Percentiles rank a stretch among this genome's conserved stretches.
phyloP scores from a whole-genome alignment of 345 rosid genomes.

The Syzygium aqueum region DNA sequence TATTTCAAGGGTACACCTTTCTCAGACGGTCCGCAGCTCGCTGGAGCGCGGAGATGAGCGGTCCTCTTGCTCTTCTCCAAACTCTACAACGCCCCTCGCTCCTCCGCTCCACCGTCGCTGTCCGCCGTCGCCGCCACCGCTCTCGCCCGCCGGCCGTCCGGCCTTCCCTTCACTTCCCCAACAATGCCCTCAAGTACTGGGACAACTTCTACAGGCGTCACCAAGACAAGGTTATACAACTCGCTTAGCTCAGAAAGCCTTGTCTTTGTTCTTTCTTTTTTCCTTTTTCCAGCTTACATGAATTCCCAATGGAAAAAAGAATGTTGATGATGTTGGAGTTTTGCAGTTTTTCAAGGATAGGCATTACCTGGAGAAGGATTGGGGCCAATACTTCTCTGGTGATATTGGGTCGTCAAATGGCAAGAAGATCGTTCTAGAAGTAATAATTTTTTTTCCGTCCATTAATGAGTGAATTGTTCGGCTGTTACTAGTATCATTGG shows the following conservation, averaged over 20 bases:
- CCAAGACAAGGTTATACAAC: constrained; percentile 20
- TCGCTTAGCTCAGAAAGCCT: not conserved
- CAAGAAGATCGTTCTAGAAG: constrained; percentile 23
- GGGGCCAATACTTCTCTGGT: constrained; percentile 33
- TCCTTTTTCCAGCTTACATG: not conserved
- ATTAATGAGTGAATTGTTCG: not conserved
- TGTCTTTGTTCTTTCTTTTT: not conserved
- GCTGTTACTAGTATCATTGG: not conserved
- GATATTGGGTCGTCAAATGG: constrained; percentile 9
- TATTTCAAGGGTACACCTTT: fast-evolving
- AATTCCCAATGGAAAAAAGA: not conserved
- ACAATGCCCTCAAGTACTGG: constrained; percentile 41
- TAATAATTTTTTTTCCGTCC: not conserved
- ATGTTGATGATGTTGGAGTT: not conserved
- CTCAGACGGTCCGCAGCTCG: not conserved
- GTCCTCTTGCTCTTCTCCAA: not conserved
- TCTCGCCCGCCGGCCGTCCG: not conserved
- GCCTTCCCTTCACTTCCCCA: constrained; percentile 14
- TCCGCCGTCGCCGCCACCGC: not conserved
- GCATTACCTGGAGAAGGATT: constrained; percentile 61
- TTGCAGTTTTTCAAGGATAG: constrained; percentile 59
- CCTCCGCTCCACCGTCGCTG: not conserved
- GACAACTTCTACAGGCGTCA: constrained; percentile 48
- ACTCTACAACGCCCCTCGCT: not conserved
- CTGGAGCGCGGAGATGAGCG: not conserved